Base-by-base conservation (phyloP, 352 stramenopile species). In the Phytopythium vexans region DNA sequence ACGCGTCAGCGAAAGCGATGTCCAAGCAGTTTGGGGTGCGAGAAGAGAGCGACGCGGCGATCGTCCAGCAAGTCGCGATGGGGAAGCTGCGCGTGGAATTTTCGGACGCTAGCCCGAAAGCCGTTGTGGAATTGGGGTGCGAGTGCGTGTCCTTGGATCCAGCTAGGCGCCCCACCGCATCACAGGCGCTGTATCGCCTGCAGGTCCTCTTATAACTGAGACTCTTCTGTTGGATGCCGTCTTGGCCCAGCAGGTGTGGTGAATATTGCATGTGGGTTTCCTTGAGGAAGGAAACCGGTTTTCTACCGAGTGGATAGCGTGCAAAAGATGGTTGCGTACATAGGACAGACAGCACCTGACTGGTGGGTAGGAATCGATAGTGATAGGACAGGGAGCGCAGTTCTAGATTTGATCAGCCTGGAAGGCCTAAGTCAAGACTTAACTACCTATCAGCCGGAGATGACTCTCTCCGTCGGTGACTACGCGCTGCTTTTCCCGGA, bases 41-140 rank as follows among this genome's bases (percentile, higher is more conserved):
- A 12, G 48, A 55, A 33, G 38, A 62, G 48, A 11, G 52, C 8
- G 59, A 71, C 21, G 63, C 61, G 2, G 60, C 58, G 1, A 44
- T 81, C 3, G 40, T 81, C 1, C 61, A 75, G 31, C 58, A 73
- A 5, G 56, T 73, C 6, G 57, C 65, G 16, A 16, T 67, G 12
- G 71, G 68, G 11, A 49, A 54, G n/a, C 6, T 77, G 32, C 52
- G 53, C 8, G 56, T 68, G 4, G 47, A 65, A 8, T 74, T 76
- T 8, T 72, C 68, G 4, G 40, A 44, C 3, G 3, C 21, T 4
- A 49, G 11, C 9, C 45, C 58, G 8, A 3, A 14, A 9, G 41
- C 54, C 2, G 49, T 70, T 5, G 44, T 71, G 27, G 53, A 68
- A 33, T 49, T 69, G 4, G 64, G 56, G 21, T 56, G 49, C 5